Evolutionary conservation across 73 alveolate species (phyloP).

Genomic region (Paramecium caudatum): DNA sequence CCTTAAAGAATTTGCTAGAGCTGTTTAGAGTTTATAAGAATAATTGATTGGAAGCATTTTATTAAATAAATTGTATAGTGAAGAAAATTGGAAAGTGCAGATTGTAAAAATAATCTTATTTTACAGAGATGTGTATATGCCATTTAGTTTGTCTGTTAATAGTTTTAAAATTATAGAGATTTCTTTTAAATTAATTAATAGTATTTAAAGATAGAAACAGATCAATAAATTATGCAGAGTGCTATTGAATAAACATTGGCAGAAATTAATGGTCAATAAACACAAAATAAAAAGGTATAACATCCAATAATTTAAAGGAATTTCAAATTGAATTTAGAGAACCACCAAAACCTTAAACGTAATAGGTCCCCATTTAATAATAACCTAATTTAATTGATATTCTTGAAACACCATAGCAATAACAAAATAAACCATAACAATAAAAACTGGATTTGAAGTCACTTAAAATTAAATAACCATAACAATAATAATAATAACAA

Average conservation of each 20-base stretch:
- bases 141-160: background rate
- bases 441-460: conserved; percentile 4
- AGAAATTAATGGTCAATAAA: conserved; percentile 36
- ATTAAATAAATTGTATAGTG: conserved; percentile 66
- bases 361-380: background rate
- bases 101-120: background rate
- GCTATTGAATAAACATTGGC: conserved; percentile 37
- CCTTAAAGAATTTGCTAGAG: background rate
- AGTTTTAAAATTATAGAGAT: conserved; percentile 50
- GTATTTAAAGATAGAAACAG: conserved; percentile 47
- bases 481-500: background rate
- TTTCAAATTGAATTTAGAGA: conserved; percentile 35
- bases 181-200: conserved; percentile 50
- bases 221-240: background rate
- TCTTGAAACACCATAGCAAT: background rate
- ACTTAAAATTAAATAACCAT: background rate
- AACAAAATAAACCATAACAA: background rate
- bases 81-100: conserved; percentile 50
- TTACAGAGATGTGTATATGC: conserved; percentile 69
- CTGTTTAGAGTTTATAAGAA: background rate
- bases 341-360: conserved; percentile 31
- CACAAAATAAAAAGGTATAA: background rate
- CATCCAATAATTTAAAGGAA: background rate
- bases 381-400: background rate
- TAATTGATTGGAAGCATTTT: conserved; percentile 62